A percentile compares a stretch with the other conserved stretches of the same genome.
These are phyloP conservation scores for Pseudoturritis turrita DNA, from an alignment of 345 rosid genomes.

Conservation along the genomic window DNA sequence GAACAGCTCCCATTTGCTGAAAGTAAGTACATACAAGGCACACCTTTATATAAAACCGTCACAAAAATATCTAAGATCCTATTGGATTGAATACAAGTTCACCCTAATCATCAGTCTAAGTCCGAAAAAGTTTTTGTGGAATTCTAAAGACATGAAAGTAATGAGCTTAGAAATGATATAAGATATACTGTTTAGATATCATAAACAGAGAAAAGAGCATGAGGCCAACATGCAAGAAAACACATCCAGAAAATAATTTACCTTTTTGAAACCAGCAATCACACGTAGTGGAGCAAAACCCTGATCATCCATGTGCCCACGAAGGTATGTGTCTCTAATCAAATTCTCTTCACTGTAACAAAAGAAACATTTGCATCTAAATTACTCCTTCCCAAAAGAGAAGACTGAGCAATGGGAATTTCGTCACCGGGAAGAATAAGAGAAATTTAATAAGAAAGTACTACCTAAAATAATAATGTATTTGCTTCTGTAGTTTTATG, in stretches of 20 bases:
- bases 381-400: neutral
- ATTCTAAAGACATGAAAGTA: neutral
- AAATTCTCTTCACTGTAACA: slow-evolving; percentile 77
- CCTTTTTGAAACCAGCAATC: slow-evolving; percentile 81
- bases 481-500: slow-evolving; percentile 52
- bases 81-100: neutral
- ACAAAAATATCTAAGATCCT: neutral
- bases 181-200: neutral
- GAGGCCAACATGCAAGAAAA: slow-evolving; percentile 7
- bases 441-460: neutral
- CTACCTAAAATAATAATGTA: slow-evolving; percentile 90
- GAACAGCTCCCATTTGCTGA: slow-evolving; percentile 5
- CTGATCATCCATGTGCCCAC: slow-evolving; percentile 79
- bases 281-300: slow-evolving; percentile 73
- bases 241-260: slow-evolving; percentile 27
- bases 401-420: neutral
- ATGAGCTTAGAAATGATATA: neutral
- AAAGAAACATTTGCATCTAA: slow-evolving; percentile 17
- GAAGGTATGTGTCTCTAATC: slow-evolving; percentile 67
- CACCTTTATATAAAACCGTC: neutral
- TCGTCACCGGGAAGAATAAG: neutral
- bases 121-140: neutral
- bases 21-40: neutral
- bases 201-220: neutral
- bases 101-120: neutral